These are phyloP conservation scores for Aspergillus panamensis DNA, from an alignment of 495 filamentous ascomycete species.

Conservation along the genomic window DNA sequence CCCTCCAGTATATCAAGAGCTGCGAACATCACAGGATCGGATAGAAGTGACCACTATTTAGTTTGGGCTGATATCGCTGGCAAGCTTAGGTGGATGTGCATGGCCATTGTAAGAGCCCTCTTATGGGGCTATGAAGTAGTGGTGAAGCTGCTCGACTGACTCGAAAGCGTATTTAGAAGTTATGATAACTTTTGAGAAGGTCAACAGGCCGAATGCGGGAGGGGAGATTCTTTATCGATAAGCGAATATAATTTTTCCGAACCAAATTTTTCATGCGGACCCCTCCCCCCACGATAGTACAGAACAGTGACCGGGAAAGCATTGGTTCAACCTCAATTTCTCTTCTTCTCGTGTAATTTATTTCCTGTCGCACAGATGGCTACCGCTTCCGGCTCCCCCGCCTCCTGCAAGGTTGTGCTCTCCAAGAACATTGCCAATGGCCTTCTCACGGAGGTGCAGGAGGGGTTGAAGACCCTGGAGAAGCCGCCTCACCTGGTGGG, in stretches of 20 bases:
- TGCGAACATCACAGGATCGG: too few relatives aligned
- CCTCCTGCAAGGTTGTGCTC: constrained; percentile 87
- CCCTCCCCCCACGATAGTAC: constrained; percentile 14
- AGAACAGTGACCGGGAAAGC: constrained; percentile 13
- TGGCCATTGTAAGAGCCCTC: too few relatives aligned
- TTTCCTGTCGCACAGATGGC: constrained; percentile 30
- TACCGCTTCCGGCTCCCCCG: constrained; percentile 31
- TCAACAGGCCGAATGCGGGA: constrained; percentile 36
- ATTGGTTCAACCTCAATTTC: constrained; percentile 13
- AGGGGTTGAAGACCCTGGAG: constrained; percentile 65
- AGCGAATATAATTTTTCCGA: constrained; percentile 41
- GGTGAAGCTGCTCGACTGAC: too few relatives aligned
- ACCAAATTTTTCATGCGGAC: constrained; percentile 28
- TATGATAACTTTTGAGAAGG: background rate
- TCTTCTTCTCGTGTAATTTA: constrained; percentile 9
- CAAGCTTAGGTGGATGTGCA: too few relatives aligned
- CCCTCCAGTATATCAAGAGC: too few relatives aligned
- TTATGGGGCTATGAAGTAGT: too few relatives aligned
- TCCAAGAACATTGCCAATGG: constrained; percentile 78
- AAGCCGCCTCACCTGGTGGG: constrained; percentile 76
- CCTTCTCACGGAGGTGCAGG: constrained; percentile 71
- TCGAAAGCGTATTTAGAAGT: too few relatives aligned
- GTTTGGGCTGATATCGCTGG: too few relatives aligned
- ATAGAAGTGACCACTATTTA: too few relatives aligned
- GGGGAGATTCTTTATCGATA: constrained; percentile 44